Conservation (phyloP, 345 rosid genomes). For the Stellera chamaejasme region DNA sequence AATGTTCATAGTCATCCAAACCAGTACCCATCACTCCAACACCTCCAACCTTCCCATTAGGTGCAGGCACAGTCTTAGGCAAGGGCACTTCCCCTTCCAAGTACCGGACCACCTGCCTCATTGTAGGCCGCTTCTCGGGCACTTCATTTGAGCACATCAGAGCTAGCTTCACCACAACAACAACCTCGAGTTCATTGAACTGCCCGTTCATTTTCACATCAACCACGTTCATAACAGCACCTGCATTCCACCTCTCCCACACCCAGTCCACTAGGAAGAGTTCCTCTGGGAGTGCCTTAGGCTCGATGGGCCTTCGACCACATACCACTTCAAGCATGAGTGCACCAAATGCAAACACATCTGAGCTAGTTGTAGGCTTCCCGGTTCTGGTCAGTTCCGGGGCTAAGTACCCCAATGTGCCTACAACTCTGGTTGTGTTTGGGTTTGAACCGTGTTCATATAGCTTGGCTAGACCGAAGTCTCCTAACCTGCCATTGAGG, state of each 20-base stretch:
- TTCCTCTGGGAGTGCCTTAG: conserved; percentile 77
- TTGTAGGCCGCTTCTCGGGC: conserved; percentile 54
- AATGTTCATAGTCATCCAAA: conserved; percentile 45
- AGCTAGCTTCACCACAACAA: conserved; percentile 58
- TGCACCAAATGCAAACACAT: conserved; percentile 92
- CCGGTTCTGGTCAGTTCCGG: conserved; percentile 89
- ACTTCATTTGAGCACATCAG: conserved; percentile 65
- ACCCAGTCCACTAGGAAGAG: conserved; percentile 89
- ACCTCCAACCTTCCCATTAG: conserved; percentile 27
- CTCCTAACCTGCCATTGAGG: conserved; percentile 71
- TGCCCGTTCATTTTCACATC: conserved; percentile 58
- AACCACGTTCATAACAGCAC: conserved; percentile 55
- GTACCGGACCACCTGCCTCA: conserved; percentile 73
- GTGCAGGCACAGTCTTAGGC: conserved; percentile 45
- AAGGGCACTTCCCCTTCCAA: conserved; percentile 52
- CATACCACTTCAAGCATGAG: conserved; percentile 69
- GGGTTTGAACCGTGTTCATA: conserved; percentile 72
- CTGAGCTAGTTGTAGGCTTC: conserved; percentile 64
- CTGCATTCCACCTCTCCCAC: conserved; percentile 64
- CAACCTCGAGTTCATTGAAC: conserved; percentile 52
- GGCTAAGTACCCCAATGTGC: conserved; percentile 92
- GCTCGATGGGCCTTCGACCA: conserved; percentile 82
- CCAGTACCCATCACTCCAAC: conserved; percentile 8
- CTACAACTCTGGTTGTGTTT: conserved; percentile 72
- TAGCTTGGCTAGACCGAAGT: conserved; percentile 85